Evolutionary conservation across 2,329 filamentous ascomycete species (phyloP).

Genomic region (Penicillium sp.): DNA sequence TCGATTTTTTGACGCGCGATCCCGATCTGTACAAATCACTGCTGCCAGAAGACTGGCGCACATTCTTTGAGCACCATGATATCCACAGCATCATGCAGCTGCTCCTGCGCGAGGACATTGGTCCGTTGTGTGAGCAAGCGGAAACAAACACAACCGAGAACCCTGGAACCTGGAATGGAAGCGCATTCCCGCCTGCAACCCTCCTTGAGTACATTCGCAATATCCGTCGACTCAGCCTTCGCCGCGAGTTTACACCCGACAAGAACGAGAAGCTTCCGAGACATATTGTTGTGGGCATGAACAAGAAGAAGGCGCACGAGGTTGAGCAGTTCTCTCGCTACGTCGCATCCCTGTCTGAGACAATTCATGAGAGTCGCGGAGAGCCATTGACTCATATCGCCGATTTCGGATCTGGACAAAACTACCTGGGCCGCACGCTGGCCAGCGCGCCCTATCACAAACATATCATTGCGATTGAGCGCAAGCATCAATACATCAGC

Average conservation of each 20-base stretch:
- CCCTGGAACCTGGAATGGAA: slow-evolving; percentile 43
- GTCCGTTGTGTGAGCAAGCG: slow-evolving; percentile 35
- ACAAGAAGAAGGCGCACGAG: slow-evolving; percentile 92
- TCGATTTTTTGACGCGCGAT: slow-evolving; percentile 89
- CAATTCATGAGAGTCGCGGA: slow-evolving; percentile 53
- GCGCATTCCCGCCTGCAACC: slow-evolving; percentile 50
- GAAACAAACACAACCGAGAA: not conserved
- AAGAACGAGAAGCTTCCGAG: slow-evolving; percentile 62
- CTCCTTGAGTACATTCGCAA: slow-evolving; percentile 71
- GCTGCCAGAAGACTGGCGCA: slow-evolving; percentile 76
- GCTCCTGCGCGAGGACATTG: slow-evolving; percentile 74
- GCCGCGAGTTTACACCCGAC: slow-evolving; percentile 57
- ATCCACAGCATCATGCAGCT: slow-evolving; percentile 78
- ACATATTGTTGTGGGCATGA: slow-evolving; percentile 86
- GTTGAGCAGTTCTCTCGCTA: slow-evolving; percentile 89
- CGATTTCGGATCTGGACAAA: slow-evolving; percentile 95
- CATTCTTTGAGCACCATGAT: slow-evolving; percentile 70
- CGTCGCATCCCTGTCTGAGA: slow-evolving; percentile 66
- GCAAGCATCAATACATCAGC: slow-evolving; percentile 79
- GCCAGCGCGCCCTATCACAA: slow-evolving; percentile 84
- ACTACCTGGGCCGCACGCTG: slow-evolving; percentile 87
- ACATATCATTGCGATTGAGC: slow-evolving; percentile 88
- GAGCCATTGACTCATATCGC: slow-evolving; percentile 76
- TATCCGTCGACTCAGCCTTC: slow-evolving; percentile 69
- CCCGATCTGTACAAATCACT: slow-evolving; percentile 78